Conservation (phyloP, 1,284 basidiomycete genomes). For the Rhodotorula sp. region DNA sequence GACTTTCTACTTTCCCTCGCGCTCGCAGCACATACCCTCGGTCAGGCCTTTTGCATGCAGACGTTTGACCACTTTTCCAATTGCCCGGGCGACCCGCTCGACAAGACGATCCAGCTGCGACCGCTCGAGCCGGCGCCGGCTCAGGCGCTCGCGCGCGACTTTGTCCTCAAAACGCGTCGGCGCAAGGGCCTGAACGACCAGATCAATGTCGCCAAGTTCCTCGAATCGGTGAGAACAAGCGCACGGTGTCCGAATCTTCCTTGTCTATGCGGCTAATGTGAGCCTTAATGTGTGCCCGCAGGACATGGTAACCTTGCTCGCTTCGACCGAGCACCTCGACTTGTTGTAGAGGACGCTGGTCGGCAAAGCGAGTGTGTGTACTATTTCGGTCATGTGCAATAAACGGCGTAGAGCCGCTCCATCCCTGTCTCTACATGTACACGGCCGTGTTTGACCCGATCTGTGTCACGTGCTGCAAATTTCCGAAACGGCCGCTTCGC, state of each 20-base stretch:
- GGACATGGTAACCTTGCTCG: neutral
- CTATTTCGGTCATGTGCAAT: neutral
- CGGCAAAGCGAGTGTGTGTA: neutral
- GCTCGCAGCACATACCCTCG: slow-evolving; percentile 74
- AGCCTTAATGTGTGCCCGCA: neutral
- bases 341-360: neutral
- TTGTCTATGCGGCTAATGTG: neutral
- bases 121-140: slow-evolving; percentile 96
- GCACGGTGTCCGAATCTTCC: neutral
- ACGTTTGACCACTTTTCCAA: slow-evolving; percentile 98
- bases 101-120: slow-evolving; percentile 89
- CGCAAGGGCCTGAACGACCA: slow-evolving; percentile 67
- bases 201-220: slow-evolving; percentile 33
- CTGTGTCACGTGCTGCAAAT: neutral
- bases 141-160: slow-evolving; percentile 68
- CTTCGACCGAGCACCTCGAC: slow-evolving; percentile 3
- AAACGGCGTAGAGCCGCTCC: neutral
- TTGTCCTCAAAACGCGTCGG: slow-evolving; percentile 92
- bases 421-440: neutral
- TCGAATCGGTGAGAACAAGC: slow-evolving; percentile 10
- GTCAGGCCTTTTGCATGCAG: slow-evolving; percentile 95
- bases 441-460: neutral
- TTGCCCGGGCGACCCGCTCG: slow-evolving; percentile 94
- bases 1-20: neutral
- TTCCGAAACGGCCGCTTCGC: too few relatives aligned